A percentile compares a stretch with the other conserved stretches of the same genome.
Evolutionary conservation across 768 basidiomycete genomes (phyloP).

Genomic region (Lactifluus pinguis): DNA sequence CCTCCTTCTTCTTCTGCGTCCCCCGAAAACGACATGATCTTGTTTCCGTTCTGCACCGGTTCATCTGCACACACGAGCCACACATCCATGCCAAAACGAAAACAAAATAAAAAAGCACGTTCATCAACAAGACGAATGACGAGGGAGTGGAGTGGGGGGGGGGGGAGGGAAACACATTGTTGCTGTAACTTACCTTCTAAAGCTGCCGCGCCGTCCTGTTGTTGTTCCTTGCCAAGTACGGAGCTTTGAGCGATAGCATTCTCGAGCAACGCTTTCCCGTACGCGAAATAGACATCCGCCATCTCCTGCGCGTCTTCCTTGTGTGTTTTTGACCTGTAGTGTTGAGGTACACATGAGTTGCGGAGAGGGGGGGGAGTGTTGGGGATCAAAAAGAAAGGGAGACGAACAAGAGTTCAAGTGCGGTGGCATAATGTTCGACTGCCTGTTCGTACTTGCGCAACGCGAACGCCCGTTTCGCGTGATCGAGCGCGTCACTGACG

Average conservation of each 20-base stretch:
- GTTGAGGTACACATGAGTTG: no score
- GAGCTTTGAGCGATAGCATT: slow-evolving; percentile 80
- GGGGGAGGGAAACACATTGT: no score
- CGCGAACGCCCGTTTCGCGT: slow-evolving; percentile 82
- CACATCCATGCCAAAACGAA: not conserved
- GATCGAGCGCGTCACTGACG: slow-evolving; percentile 57
- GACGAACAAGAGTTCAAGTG: slow-evolving; percentile 75
- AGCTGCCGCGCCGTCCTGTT: slow-evolving; percentile 39
- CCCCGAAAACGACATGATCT: slow-evolving; percentile 72
- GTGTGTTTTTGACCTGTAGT: slow-evolving; percentile 55
- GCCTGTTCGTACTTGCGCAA: slow-evolving; percentile 81
- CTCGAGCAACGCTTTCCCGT: slow-evolving; percentile 89
- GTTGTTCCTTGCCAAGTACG: slow-evolving; percentile 85
- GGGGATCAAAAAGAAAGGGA: not conserved
- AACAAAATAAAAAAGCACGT: slow-evolving; percentile 28
- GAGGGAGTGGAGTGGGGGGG: not conserved
- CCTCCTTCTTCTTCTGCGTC: slow-evolving; percentile 49
- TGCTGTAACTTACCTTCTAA: slow-evolving; percentile 24
- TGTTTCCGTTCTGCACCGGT: slow-evolving; percentile 33
- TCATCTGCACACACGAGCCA: slow-evolving; percentile 12
- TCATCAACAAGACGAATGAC: not conserved
- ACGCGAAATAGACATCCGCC: slow-evolving; percentile 83
- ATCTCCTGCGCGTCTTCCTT: slow-evolving; percentile 77
- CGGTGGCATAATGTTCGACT: slow-evolving; percentile 73
- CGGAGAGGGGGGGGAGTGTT: no score